These are phyloP conservation scores for Saraca asoca DNA, from an alignment of 331 rosid genomes.

Conservation along the genomic window DNA sequence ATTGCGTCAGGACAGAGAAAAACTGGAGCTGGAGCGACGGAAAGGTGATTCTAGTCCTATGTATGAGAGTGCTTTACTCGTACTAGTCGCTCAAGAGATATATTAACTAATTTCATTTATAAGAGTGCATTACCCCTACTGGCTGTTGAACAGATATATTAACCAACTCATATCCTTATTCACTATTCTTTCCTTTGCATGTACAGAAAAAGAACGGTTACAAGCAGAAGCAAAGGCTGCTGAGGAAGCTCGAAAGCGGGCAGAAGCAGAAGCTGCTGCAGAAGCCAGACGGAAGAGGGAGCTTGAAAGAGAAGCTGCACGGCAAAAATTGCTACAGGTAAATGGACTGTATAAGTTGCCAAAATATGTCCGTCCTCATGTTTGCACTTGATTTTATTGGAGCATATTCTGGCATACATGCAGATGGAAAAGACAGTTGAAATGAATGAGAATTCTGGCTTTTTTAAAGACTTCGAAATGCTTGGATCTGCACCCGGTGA, in stretches of 20 bases:
- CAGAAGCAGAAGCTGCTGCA: constrained; percentile 76
- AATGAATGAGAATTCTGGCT: constrained; percentile 73
- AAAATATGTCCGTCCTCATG: constrained; percentile 1
- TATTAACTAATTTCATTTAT: constrained; percentile 17
- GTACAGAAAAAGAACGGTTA: constrained; percentile 75
- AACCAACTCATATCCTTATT: constrained; percentile 20
- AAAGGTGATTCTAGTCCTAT: constrained; percentile 54
- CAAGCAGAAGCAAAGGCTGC: constrained; percentile 93
- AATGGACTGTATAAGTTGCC: constrained; percentile 19
- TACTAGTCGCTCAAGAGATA: constrained; percentile 19
- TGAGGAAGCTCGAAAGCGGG: constrained; percentile 72
- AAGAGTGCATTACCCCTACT: constrained; percentile 6
- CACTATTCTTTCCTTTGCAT: constrained; percentile 6
- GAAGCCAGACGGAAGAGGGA: constrained; percentile 83
- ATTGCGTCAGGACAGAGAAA: constrained; percentile 69
- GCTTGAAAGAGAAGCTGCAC: constrained; percentile 83
- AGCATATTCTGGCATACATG: constrained; percentile 31
- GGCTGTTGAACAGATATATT: constrained; percentile 23
- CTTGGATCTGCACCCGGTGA: constrained; percentile 65
- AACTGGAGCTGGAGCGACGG: constrained; percentile 66
- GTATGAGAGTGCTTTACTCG: constrained; percentile 6
- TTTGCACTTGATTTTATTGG: constrained; percentile 34
- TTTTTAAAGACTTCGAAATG: constrained; percentile 79
- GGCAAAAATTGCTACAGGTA: constrained; percentile 83
- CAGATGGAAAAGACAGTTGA: constrained; percentile 90